These are phyloP conservation scores for Themeda triandra DNA, from an alignment of 176 grass and related monocot species.

Conservation along the genomic window DNA sequence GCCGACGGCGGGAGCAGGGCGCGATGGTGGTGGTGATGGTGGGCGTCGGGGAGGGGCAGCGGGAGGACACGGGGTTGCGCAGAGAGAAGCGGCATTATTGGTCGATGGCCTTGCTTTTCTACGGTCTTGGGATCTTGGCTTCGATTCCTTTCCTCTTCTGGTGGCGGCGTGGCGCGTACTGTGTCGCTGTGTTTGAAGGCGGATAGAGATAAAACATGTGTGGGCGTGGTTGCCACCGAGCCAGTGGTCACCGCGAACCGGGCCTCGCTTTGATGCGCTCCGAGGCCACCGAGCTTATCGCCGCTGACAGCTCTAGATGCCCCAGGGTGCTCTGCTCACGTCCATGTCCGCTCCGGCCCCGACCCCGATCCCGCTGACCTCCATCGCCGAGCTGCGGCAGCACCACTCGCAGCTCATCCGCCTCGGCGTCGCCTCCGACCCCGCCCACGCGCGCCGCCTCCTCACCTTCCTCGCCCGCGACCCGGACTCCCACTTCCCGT, in stretches of 20 bases:
- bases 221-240: not conserved
- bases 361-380: slow-evolving; percentile 41
- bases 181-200: not conserved
- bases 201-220: slow-evolving; percentile 16
- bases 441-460: slow-evolving; percentile 40
- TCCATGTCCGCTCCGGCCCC: slow-evolving; percentile 14
- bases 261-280: not conserved
- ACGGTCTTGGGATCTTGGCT: not conserved
- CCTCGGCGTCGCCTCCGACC: slow-evolving; percentile 51
- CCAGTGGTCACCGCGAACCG: not conserved
- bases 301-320: not conserved
- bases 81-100: slow-evolving; percentile 19
- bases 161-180: not conserved
- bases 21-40: not conserved
- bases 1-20: not conserved
- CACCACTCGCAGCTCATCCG: slow-evolving; percentile 64
- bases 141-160: not conserved
- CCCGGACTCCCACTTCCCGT: slow-evolving; percentile 39
- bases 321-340: not conserved
- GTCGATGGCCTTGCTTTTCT: not conserved
- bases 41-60: not conserved
- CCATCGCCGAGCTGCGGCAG: slow-evolving; percentile 53
- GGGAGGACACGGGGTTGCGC: not conserved
- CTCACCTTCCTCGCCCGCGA: slow-evolving; percentile 55
- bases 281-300: not conserved